These are phyloP conservation scores for Urostyla sp. DNA, from an alignment of 73 alveolate species.

Conservation along the genomic window DNA sequence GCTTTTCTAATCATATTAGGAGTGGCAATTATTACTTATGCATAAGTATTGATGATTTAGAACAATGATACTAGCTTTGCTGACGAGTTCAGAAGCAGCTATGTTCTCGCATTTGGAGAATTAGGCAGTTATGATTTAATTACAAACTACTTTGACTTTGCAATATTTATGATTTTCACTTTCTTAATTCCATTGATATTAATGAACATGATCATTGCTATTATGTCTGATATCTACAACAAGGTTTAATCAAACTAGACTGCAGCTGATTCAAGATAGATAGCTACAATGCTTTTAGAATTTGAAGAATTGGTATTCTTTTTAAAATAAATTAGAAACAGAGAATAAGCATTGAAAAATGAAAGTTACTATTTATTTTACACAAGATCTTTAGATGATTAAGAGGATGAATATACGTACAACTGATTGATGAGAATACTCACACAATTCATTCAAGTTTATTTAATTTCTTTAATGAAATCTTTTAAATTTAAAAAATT, in stretches of 20 bases:
- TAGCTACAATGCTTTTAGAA: slow-evolving; percentile 54
- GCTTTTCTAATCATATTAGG: slow-evolving; percentile 18
- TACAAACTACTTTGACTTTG: too few relatives aligned
- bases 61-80: not conserved
- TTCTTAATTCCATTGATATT: slow-evolving; percentile 51
- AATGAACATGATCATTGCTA: slow-evolving; percentile 59
- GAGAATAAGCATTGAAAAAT: too few relatives aligned
- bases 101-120: slow-evolving; percentile 42
- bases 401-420: not conserved
- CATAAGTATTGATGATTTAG: not conserved
- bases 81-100: not conserved
- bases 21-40: slow-evolving; percentile 21
- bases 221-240: slow-evolving; percentile 61
- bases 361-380: slow-evolving; percentile 27
- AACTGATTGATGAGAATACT: too few relatives aligned
- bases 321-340: slow-evolving; percentile 5
- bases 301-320: slow-evolving; percentile 34
- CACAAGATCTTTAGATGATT: not conserved
- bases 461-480: too few relatives aligned
- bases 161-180: slow-evolving; percentile 31
- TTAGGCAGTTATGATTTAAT: too few relatives aligned
- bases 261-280: slow-evolving; percentile 58
- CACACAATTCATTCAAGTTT: too few relatives aligned
- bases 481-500: too few relatives aligned
- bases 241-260: slow-evolving; percentile 46